Evolutionary conservation across 2,329 filamentous ascomycete genomes (phyloP), one percentile per base, ranked within the genome.

Genomic region (Macrophomina phaseolina): DNA sequence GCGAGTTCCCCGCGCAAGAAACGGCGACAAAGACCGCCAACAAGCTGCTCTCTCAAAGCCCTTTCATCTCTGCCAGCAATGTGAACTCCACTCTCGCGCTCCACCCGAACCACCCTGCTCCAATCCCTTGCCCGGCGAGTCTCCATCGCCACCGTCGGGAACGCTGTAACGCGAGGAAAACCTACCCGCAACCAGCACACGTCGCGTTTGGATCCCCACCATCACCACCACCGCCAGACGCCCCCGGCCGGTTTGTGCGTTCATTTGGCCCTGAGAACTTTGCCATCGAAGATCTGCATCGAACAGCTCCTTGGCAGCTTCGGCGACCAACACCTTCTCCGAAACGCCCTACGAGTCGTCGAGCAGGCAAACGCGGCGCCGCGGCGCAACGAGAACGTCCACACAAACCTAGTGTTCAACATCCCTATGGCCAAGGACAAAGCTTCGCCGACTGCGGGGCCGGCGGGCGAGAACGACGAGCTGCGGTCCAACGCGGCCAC

Each of bases 401-500:
- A 32, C 5, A 34, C 49, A 42, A 62, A 49, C 30, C 32, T 62
- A 42, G 58, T 49, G n/a, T 49, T 49, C 32, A 34, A 28, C 11
- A 38, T 62, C 16, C n/a, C 3, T 1, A 62, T 62, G 58, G 58
- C 58, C 9, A 62, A 62, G 45, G 45, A 49, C 11, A 62, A 62
- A n/a, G 32, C 32, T 8, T 61, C 56, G 30, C 58, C 58, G n/a
- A 45, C 32, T 5, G 9, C 14, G 16, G 34, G 32, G 52, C n/a
- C 18, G 38, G 48, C 45, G 16, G 46, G 32, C 14, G 62, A 55
- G 8, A 18, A 23, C 7, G 66, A 69, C 7, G 70, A 70, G 45
- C 61, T 69, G 12, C 71, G 51, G 38, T 75, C 74, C 3, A 64
- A 46, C 14, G 71, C 73, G 1, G 55, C 64, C 12, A 61, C 52